Evolutionary conservation across 345 rosid species (phyloP), one percentile per base, ranked within the genome.

Genomic region (Leavenworthia alabamica): DNA sequence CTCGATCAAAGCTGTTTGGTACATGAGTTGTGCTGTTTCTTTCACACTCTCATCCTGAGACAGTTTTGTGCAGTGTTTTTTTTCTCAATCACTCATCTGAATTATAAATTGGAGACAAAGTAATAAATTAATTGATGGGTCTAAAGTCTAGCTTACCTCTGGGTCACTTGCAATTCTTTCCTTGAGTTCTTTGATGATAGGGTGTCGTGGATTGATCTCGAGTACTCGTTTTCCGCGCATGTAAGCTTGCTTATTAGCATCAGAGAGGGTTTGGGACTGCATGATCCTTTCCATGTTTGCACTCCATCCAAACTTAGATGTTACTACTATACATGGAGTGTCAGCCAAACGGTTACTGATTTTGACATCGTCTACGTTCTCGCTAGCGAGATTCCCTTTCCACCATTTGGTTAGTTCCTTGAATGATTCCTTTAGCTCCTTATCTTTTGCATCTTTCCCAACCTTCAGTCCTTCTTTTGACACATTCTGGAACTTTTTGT

Each of bases 241-340:
- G 43, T 93, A 93, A 22, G 88, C 94, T 73, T 89, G 97, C 79
- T 93, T 89, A 62, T 50, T 84, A 20, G 96, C 89, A 73, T 93
- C 96, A 0, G 97, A 75, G 22, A 93, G 76, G n/a, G 97, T 93
- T 79, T 93, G 97, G 11, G 99, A 81, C 61, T 86, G 91, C 99
- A 93, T 93, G 55, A 93, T 93, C 77, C 91, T 83, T 76, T 93
- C 99, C 99, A 93, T 87, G 58, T 93, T 93, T 39, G 97, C 86
- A 61, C 97, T 93, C 97, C 97, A 93, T 43, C 99, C 99, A 44
- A 72, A 89, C 73, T 93, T 93, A 0, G 97, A 87, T 2, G 99
- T 93, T 46, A 89, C 96, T 17, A 89, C 99, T 29, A 93, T 88
- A 60, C 99, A 93, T 24, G 97, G 97, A 8, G 97, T 85, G 82